phyloP scores from a whole-genome alignment of 208 protist genomes.

The Blechomonas ayalai region DNA sequence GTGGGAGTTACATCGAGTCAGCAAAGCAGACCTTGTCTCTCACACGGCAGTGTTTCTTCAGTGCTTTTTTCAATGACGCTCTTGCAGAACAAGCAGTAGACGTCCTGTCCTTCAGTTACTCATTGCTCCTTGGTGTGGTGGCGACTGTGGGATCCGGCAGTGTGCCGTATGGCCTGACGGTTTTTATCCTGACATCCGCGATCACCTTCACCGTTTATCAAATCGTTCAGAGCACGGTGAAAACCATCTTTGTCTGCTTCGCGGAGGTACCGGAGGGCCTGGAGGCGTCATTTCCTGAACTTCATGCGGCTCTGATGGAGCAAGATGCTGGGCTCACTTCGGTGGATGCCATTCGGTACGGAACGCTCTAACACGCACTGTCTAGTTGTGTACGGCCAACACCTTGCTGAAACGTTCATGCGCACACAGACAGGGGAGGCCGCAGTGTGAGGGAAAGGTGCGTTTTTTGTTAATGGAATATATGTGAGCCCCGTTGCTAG shows the following conservation, averaged over 20 bases:
- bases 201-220: conserved; percentile 27
- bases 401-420: no score
- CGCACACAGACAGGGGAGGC: no score
- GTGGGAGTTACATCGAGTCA: conserved; percentile 72
- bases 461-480: no score
- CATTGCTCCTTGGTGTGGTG: background rate
- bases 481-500: no score
- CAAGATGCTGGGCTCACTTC: conserved; percentile 20
- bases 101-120: conserved; percentile 15
- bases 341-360: conserved; percentile 2
- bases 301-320: conserved; percentile 36
- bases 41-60: conserved; percentile 52
- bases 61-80: conserved; percentile 75
- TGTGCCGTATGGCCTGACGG: no score
- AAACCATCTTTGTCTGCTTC: conserved; percentile 83
- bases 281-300: conserved; percentile 41
- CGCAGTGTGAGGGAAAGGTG: no score
- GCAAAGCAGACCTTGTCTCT: conserved; percentile 63
- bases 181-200: conserved; percentile 13
- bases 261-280: conserved; percentile 68
- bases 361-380: no score
- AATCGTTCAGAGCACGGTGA: conserved; percentile 48
- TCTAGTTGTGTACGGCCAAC: no score
- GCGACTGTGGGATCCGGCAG: no score
- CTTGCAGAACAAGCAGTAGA: conserved; percentile 30